phyloP scores from a whole-genome alignment of 2,329 filamentous ascomycete genomes.

The Chaetomiaceae sp. region DNA sequence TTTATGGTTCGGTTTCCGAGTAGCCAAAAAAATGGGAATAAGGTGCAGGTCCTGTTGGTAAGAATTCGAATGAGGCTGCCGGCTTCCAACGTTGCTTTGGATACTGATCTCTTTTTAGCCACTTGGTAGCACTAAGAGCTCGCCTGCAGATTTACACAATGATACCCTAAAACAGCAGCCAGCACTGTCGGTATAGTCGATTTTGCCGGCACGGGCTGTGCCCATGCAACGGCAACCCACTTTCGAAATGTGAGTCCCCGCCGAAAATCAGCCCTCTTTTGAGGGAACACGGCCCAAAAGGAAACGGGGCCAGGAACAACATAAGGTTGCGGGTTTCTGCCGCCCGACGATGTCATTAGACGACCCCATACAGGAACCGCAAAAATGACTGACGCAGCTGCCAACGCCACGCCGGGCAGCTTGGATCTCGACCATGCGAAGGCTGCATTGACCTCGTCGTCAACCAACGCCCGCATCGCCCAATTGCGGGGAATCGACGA shows the following conservation, averaged over 20 bases:
- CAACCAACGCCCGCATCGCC: slow-evolving; percentile 52
- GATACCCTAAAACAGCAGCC: background rate
- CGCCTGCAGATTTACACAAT: too few relatives aligned
- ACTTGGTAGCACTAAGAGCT: too few relatives aligned
- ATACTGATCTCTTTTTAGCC: too few relatives aligned
- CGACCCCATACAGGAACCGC: slow-evolving; percentile 31
- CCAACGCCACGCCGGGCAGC: slow-evolving; percentile 38
- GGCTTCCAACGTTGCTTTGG: too few relatives aligned
- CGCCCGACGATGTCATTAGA: slow-evolving; percentile 34
- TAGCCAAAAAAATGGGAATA: too few relatives aligned
- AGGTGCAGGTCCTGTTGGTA: too few relatives aligned
- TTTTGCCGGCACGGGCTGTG: too few relatives aligned
- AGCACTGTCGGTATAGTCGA: slow-evolving; percentile 15
- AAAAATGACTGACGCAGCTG: slow-evolving; percentile 49
- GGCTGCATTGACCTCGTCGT: slow-evolving; percentile 56
- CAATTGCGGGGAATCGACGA: slow-evolving; percentile 55
- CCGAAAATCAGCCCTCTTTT: slow-evolving; percentile 21
- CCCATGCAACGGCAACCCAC: slow-evolving; percentile 17
- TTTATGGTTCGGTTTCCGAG: too few relatives aligned
- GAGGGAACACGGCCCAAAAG: slow-evolving; percentile 13
- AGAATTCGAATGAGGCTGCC: too few relatives aligned
- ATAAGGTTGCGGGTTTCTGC: slow-evolving; percentile 16
- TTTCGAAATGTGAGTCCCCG: slow-evolving; percentile 27
- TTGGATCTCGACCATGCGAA: slow-evolving; percentile 49
- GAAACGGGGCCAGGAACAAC: slow-evolving; percentile 11